Conservation (phyloP, 2,329 filamentous ascomycete species). For the Cercospora sp. region DNA sequence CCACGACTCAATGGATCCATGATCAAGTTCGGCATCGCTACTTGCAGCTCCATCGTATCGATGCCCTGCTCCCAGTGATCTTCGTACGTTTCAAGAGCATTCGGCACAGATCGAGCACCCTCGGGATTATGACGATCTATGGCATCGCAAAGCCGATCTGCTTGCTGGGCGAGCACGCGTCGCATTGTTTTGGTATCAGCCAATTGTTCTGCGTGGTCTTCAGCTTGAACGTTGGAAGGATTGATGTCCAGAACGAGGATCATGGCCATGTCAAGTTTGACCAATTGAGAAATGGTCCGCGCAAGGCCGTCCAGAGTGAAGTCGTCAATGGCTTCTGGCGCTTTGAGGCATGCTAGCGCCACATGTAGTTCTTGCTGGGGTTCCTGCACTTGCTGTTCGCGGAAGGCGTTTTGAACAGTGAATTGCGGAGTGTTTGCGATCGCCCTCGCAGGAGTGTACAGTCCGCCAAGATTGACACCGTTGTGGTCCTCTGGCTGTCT, state of each 20-base stretch:
- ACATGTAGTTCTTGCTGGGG: constrained; percentile 62
- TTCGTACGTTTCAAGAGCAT: constrained; percentile 46
- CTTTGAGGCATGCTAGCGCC: constrained; percentile 80
- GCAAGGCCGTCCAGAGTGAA: constrained; percentile 71
- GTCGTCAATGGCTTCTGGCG: constrained; percentile 69
- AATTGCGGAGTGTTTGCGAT: constrained; percentile 63
- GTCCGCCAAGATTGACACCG: constrained; percentile 61
- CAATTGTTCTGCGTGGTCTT: constrained; percentile 8
- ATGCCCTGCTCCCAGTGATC: constrained; percentile 23
- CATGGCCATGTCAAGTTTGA: constrained; percentile 76
- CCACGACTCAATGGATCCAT: constrained; percentile 66
- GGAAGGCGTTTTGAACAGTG: constrained; percentile 51
- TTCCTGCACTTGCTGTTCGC: constrained; percentile 35
- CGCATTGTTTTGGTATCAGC: constrained; percentile 25
- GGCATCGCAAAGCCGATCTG: constrained; percentile 70
- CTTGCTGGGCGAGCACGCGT: constrained; percentile 55
- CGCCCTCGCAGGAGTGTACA: constrained; percentile 60
- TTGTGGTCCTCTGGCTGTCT: constrained; percentile 41
- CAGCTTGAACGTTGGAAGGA: constrained; percentile 30
- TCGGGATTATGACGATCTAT: constrained; percentile 69
- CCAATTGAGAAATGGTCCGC: constrained; percentile 79
- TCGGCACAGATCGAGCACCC: constrained; percentile 68
- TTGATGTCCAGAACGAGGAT: constrained; percentile 78
- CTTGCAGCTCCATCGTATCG: constrained; percentile 38
- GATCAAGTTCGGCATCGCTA: constrained; percentile 54